Evolutionary conservation across 2,329 filamentous ascomycete genomes (phyloP).

Genomic region (Hypoxylon sp.): DNA sequence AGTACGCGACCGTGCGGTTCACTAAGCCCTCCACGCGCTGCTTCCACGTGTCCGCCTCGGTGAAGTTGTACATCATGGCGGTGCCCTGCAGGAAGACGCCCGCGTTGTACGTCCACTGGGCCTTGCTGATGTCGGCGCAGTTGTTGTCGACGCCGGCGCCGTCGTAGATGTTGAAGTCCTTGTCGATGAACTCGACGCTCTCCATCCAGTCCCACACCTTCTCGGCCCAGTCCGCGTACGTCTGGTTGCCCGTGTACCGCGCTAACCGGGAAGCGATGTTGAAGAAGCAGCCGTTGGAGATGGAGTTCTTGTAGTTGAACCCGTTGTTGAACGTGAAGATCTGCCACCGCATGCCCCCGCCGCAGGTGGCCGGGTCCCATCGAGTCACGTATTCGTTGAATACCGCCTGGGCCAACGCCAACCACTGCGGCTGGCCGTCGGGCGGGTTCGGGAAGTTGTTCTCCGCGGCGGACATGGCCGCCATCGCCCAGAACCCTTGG

Average conservation of each 20-base stretch:
- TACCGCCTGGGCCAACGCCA: conserved; percentile 81
- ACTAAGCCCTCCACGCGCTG: conserved; percentile 69
- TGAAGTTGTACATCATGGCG: conserved; percentile 72
- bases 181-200: conserved; percentile 66
- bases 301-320: conserved; percentile 75
- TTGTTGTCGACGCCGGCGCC: conserved; percentile 59
- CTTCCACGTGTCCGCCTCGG: conserved; percentile 67
- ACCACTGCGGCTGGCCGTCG: conserved; percentile 74
- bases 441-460: conserved; percentile 78
- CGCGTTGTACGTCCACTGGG: conserved; percentile 77
- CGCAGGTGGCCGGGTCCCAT: conserved; percentile 75
- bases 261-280: conserved; percentile 78
- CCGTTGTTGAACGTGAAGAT: conserved; percentile 83
- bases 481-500: conserved; percentile 87
- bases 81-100: conserved; percentile 73
- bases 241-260: conserved; percentile 81
- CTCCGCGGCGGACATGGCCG: conserved; percentile 82
- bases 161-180: conserved; percentile 68
- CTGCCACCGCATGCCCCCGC: conserved; percentile 86
- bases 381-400: conserved; percentile 81
- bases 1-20: conserved; percentile 61
- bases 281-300: conserved; percentile 77
- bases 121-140: conserved; percentile 65
- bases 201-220: conserved; percentile 76
- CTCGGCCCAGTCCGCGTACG: conserved; percentile 81